These are phyloP conservation scores for Suillus alpinus DNA, from an alignment of 768 basidiomycete genomes.

Conservation along the genomic window DNA sequence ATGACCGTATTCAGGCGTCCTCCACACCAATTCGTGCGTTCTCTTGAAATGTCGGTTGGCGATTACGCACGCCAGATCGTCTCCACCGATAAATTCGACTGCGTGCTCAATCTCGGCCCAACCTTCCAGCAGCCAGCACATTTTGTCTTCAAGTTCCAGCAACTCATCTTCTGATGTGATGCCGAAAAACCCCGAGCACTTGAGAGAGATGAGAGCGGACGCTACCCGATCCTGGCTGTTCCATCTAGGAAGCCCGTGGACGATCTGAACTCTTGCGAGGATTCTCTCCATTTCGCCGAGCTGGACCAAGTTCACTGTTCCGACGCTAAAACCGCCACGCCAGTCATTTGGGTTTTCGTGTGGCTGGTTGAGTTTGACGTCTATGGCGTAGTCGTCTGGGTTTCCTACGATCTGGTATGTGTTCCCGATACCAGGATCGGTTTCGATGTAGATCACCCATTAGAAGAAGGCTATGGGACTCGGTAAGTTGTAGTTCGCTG, in stretches of 20 bases:
- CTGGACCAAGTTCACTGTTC: slow-evolving; percentile 10
- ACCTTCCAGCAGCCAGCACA: background rate
- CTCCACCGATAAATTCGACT: background rate
- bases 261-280: background rate
- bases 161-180: background rate
- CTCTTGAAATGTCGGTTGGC: background rate
- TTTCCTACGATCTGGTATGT: slow-evolving; percentile 25
- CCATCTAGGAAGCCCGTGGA: background rate
- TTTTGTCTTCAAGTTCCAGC: background rate
- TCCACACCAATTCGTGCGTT: no score
- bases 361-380: slow-evolving; percentile 6
- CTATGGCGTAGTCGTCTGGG: slow-evolving; percentile 19
- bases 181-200: background rate
- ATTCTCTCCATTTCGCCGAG: background rate
- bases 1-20: no score
- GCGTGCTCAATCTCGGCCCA: background rate
- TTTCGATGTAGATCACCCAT: slow-evolving; percentile 30
- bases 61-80: background rate
- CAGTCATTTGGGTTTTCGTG: slow-evolving; percentile 13
- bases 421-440: slow-evolving; percentile 14
- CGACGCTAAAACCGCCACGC: slow-evolving; percentile 24
- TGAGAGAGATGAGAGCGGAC: background rate
- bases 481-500: background rate
- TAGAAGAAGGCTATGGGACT: background rate
- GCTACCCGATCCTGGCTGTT: background rate